Percentiles rank a stretch among this genome's conserved stretches.
Conservation (phyloP, 1,284 basidiomycete species). For the Trichosporon sp. region DNA sequence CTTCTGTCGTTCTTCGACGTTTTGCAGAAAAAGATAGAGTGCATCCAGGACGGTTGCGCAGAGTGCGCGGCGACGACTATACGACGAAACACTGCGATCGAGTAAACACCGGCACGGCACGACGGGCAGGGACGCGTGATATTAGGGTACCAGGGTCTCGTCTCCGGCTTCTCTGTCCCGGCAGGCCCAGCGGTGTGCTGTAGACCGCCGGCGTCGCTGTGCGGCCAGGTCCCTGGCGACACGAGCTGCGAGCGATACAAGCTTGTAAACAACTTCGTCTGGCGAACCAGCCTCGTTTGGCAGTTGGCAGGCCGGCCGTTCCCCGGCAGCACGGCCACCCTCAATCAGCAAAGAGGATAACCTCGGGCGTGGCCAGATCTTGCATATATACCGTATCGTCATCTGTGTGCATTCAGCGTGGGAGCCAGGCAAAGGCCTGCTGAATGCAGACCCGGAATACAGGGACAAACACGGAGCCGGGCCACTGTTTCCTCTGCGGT, state of each 20-base stretch:
- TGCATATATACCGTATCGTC: not conserved
- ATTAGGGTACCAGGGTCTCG: conserved; percentile 10
- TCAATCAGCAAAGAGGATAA: no score
- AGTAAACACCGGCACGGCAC: conserved; percentile 11
- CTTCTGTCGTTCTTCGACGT: no score
- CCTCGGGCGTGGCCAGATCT: not conserved
- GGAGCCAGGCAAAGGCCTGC: not conserved
- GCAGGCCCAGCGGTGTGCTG: not conserved
- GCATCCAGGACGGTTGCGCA: no score
- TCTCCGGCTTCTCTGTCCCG: not conserved
- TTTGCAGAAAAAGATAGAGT: no score
- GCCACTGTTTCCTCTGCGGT: not conserved
- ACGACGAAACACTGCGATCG: not conserved
- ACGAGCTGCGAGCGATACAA: not conserved
- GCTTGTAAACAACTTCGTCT: not conserved
- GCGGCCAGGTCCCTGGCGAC: not conserved
- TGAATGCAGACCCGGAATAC: conserved; percentile 9
- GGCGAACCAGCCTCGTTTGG: not conserved
- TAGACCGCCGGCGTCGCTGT: not conserved
- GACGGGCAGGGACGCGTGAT: conserved; percentile 4
- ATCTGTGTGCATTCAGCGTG: conserved; percentile 1
- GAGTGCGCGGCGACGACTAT: not conserved
- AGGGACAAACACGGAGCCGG: not conserved
- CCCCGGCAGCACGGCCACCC: not conserved
- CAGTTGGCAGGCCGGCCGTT: not conserved